Percentiles rank a stretch among this genome's conserved stretches.
These are phyloP conservation scores for Phylloporus scabripes DNA, from an alignment of 768 basidiomycete genomes.

Conservation along the genomic window DNA sequence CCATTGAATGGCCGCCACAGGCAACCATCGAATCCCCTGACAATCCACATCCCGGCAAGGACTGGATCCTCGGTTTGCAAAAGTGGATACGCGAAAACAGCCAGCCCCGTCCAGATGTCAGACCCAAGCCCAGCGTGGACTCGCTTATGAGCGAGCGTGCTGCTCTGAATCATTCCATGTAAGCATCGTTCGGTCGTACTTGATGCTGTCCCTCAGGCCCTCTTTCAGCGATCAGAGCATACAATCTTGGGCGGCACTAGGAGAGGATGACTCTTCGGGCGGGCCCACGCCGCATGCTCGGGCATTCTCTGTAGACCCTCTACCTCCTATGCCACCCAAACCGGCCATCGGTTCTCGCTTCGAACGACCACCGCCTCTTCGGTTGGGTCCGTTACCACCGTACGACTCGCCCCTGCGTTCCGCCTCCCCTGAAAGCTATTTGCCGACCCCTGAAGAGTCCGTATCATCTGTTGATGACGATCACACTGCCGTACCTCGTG, in stretches of 20 bases:
- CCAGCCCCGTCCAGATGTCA: slow-evolving; percentile 29
- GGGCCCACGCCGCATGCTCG: slow-evolving; percentile 48
- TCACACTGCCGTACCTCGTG: slow-evolving; percentile 26
- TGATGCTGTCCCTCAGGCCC: slow-evolving; percentile 1
- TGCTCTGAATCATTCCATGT: slow-evolving; percentile 32
- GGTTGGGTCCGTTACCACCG: slow-evolving; percentile 40
- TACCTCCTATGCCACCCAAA: slow-evolving; percentile 28
- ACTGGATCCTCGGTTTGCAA: slow-evolving; percentile 70
- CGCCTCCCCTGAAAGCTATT: slow-evolving; percentile 47
- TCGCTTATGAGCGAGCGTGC: slow-evolving; percentile 43
- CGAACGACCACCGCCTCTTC: slow-evolving; percentile 45
- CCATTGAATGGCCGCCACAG: slow-evolving; percentile 87
- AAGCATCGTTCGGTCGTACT: slow-evolving; percentile 3
- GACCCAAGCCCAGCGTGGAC: slow-evolving; percentile 40
- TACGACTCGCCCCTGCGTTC: slow-evolving; percentile 43
- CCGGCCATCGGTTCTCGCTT: slow-evolving; percentile 21
- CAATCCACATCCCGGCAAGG: slow-evolving; percentile 50
- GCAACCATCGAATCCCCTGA: slow-evolving; percentile 44
- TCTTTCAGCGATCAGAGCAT: slow-evolving; percentile 34
- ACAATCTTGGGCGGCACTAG: slow-evolving; percentile 43
- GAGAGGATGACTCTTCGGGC: slow-evolving; percentile 32
- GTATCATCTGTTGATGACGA: slow-evolving; percentile 45
- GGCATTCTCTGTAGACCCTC: slow-evolving; percentile 57
- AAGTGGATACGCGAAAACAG: slow-evolving; percentile 65
- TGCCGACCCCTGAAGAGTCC: slow-evolving; percentile 55